These are phyloP conservation scores for Saururus chinensis DNA, from an alignment of 164 flowering plant species.

Conservation along the genomic window DNA sequence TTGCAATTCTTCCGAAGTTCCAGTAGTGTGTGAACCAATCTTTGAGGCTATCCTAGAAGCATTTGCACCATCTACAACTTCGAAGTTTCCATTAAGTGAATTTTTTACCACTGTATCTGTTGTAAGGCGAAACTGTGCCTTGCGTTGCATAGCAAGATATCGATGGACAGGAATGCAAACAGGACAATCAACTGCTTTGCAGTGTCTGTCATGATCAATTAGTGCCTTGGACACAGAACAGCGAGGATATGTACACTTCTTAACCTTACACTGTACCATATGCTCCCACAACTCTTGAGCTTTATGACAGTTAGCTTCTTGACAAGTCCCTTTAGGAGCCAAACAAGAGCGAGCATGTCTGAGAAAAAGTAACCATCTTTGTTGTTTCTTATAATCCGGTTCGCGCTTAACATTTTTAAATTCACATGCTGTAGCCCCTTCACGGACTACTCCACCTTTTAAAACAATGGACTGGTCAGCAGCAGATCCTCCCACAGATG, in stretches of 20 bases:
- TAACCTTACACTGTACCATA: slow-evolving; percentile 32
- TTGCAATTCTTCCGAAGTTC: slow-evolving; percentile 42
- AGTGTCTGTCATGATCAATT: slow-evolving; percentile 40
- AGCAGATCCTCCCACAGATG: slow-evolving; percentile 43
- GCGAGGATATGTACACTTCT: slow-evolving; percentile 48
- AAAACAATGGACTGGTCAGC: slow-evolving; percentile 26
- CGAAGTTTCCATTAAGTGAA: slow-evolving; percentile 28
- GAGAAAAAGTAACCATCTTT: slow-evolving; percentile 67
- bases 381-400: slow-evolving; percentile 34
- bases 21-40: slow-evolving; percentile 21
- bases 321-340: slow-evolving; percentile 72
- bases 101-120: slow-evolving; percentile 20
- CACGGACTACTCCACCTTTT: slow-evolving; percentile 9
- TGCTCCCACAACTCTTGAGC: slow-evolving; percentile 58
- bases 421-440: background rate
- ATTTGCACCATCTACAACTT: slow-evolving; percentile 30
- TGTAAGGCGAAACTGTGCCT: slow-evolving; percentile 18
- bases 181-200: slow-evolving; percentile 49
- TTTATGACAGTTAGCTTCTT: slow-evolving; percentile 31
- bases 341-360: slow-evolving; percentile 75
- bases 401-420: slow-evolving; percentile 23
- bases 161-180: slow-evolving; percentile 62
- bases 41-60: slow-evolving; percentile 22
- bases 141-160: slow-evolving; percentile 20
- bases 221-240: slow-evolving; percentile 41